A percentile compares a stretch with the other conserved stretches of the same genome.
These are phyloP conservation scores for Erigeron philadelphicus DNA, from an alignment of 140 eudicot species.

Conservation along the genomic window DNA sequence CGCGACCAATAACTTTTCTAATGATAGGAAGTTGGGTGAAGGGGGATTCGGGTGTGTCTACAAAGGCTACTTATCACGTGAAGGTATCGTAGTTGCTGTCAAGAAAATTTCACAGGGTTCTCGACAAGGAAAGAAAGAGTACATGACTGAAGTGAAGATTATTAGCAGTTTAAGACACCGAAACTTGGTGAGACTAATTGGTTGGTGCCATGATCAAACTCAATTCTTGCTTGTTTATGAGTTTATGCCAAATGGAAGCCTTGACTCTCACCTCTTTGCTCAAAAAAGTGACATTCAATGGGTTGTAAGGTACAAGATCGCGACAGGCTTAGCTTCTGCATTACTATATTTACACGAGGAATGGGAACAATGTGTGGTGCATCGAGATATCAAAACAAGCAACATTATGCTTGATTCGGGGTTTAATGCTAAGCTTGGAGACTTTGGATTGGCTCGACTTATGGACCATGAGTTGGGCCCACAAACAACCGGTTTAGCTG, in stretches of 20 bases:
- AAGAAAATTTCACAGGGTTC: conserved; percentile 25
- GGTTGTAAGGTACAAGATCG: conserved; percentile 35
- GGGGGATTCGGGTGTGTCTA: background rate
- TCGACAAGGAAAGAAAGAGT: conserved; percentile 32
- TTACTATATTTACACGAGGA: conserved; percentile 52
- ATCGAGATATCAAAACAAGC: conserved; percentile 52
- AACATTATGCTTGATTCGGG: conserved; percentile 52
- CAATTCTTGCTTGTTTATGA: conserved; percentile 45
- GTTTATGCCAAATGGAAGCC: conserved; percentile 48
- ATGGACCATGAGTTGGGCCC: conserved; percentile 39
- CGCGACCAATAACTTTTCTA: conserved; percentile 44
- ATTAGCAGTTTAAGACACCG: conserved; percentile 27
- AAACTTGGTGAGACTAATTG: conserved; percentile 43
- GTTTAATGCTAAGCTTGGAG: conserved; percentile 45
- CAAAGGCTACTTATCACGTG: conserved; percentile 16
- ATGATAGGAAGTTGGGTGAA: conserved; percentile 35
- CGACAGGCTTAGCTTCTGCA: conserved; percentile 46
- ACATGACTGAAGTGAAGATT: conserved; percentile 23
- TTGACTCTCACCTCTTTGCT: conserved; percentile 35
- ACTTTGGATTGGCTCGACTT: conserved; percentile 48
- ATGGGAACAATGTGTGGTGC: conserved; percentile 47
- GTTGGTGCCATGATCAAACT: conserved; percentile 44
- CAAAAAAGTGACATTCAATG: conserved; percentile 27
- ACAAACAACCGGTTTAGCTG: conserved; percentile 40
- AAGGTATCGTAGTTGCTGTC: conserved; percentile 35